These are phyloP conservation scores for Solanum etuberosum DNA, from an alignment of 257 asterid species.

Conservation along the genomic window DNA sequence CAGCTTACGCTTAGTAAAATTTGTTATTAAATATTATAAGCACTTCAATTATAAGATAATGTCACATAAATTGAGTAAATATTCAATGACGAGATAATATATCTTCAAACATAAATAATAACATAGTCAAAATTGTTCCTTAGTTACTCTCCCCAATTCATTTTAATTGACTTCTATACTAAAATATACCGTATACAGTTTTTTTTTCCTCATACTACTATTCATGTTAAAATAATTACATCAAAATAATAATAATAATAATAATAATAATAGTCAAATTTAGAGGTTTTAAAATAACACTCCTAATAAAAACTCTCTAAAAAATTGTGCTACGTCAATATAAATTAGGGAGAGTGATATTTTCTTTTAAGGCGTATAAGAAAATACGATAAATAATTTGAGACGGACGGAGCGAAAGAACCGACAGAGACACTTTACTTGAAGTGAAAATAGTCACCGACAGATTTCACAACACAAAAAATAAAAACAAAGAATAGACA, in stretches of 20 bases:
- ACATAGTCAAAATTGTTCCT: background rate
- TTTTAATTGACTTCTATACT: background rate
- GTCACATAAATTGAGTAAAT: background rate
- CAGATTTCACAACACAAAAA: background rate
- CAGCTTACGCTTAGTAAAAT: background rate
- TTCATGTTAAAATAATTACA: too few relatives aligned
- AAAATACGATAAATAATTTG: background rate
- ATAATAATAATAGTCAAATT: background rate
- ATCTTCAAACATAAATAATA: background rate
- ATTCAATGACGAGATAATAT: background rate
- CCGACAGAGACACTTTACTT: background rate
- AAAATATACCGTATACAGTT: too few relatives aligned
- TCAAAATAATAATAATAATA: too few relatives aligned
- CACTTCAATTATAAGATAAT: background rate
- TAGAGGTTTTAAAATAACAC: background rate
- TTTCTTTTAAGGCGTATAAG: background rate
- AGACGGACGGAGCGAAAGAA: background rate
- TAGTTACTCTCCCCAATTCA: background rate
- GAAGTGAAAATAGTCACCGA: constrained; percentile 3
- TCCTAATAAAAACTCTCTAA: background rate
- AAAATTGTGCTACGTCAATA: background rate
- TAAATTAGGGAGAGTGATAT: background rate
- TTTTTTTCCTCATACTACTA: too few relatives aligned
- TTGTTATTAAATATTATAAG: background rate
- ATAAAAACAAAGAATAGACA: background rate